A percentile compares a stretch with the other conserved stretches of the same genome.
phyloP scores from a whole-genome alignment of 2,329 filamentous ascomycete species.

The Fusarium piperis region DNA sequence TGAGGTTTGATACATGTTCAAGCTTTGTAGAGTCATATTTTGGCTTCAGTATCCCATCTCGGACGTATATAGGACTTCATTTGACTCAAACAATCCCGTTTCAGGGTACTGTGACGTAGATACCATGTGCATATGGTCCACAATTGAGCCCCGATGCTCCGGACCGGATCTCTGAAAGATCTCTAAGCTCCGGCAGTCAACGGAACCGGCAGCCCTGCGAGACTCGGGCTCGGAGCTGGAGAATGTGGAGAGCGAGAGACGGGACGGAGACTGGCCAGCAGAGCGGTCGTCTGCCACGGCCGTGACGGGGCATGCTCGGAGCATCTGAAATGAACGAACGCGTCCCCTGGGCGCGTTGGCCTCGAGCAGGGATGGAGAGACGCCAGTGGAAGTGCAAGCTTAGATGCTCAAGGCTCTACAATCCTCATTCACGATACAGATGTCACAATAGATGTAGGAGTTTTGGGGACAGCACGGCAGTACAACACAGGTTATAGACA shows the following conservation, averaged over 20 bases:
- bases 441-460: not conserved
- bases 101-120: slow-evolving; percentile 32
- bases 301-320: slow-evolving; percentile 15
- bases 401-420: not conserved
- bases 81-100: slow-evolving; percentile 21
- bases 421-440: not conserved
- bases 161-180: slow-evolving; percentile 26
- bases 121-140: slow-evolving; percentile 31
- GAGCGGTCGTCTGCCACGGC: slow-evolving; percentile 8
- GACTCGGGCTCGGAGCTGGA: slow-evolving; percentile 20
- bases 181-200: slow-evolving; percentile 8
- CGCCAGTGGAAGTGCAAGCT: not conserved
- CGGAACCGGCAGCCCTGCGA: slow-evolving; percentile 29
- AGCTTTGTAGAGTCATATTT: not conserved
- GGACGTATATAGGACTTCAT: slow-evolving; percentile 6
- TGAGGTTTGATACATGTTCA: not conserved
- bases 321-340: slow-evolving; percentile 16
- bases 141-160: slow-evolving; percentile 23
- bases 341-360: slow-evolving; percentile 11
- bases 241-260: slow-evolving; percentile 24
- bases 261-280: slow-evolving; percentile 12
- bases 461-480: not conserved
- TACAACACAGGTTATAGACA: not conserved
- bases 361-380: not conserved
- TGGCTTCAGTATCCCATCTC: not conserved